phyloP scores from a whole-genome alignment of 495 filamentous ascomycete species.

The Pyrenopolyporus hunteri region DNA sequence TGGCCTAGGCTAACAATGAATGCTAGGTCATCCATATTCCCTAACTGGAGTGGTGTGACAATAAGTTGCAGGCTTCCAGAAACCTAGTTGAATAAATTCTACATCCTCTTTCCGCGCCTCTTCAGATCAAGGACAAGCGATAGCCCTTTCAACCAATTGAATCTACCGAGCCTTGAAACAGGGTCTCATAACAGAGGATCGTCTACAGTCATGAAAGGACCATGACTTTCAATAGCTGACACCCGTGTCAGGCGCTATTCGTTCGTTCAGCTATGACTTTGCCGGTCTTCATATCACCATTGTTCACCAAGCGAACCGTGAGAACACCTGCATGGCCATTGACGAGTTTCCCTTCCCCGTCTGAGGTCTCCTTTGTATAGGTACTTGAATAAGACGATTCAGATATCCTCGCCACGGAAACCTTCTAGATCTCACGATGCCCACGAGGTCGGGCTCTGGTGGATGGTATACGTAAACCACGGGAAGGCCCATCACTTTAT shows the following conservation, averaged over 20 bases:
- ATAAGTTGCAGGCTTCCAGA: not conserved
- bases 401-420: constrained; percentile 28
- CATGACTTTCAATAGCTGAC: constrained; percentile 20
- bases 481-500: constrained; percentile 19
- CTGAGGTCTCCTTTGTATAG: constrained; percentile 18
- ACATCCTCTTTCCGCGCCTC: not conserved
- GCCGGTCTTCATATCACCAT: constrained; percentile 19
- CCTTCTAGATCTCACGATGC: constrained; percentile 27
- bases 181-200: constrained; percentile 18
- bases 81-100: not conserved
- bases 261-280: constrained; percentile 15
- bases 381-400: constrained; percentile 32
- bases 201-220: constrained; percentile 13
- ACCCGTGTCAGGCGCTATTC: constrained; percentile 31
- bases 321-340: constrained; percentile 29
- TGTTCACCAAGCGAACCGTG: constrained; percentile 14
- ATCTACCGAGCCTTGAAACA: constrained; percentile 10
- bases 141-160: constrained; percentile 3
- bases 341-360: constrained; percentile 16
- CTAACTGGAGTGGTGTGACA: too few relatives aligned
- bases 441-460: not conserved
- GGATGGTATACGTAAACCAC: constrained; percentile 7
- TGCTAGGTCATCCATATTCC: not conserved
- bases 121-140: not conserved
- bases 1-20: not conserved